Evolutionary conservation across 1,284 basidiomycete genomes (phyloP), one percentile per base, ranked within the genome.

Genomic region (Microbotryum intermedium): DNA sequence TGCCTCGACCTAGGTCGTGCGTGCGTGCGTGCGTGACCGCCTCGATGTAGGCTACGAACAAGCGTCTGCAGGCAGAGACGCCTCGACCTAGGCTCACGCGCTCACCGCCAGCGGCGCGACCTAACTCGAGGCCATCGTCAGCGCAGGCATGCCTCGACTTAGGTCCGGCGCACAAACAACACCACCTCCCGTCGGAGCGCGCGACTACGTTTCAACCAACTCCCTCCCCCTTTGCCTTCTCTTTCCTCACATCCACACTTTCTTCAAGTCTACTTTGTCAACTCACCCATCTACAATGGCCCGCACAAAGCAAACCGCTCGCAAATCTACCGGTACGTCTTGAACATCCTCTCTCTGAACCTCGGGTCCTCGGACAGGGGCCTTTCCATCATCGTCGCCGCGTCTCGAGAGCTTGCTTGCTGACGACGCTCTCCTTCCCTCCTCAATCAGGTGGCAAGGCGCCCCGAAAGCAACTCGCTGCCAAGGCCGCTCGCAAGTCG

Each of bases 291-390:
- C 30, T 47, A 59, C 60, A 71, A 75, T 75, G 74, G 74, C 74
- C 64, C 73, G 74, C 59, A 75, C 74, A 59, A 75, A 79, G 81
- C 82, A 83, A 79, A 83, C 82, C 71, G 82, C 82, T 63, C 81
- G 83, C 60, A 77, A 77, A 72, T 77, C 76, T 16, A 77, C 76
- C 60, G 76, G 76, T 82, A 16, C 1, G 34, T 39, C 34, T 39
- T 16, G n/a, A n/a, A 18, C 34, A 39, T 16, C 34, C 34, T 39
- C 34, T 18, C 34, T 16, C 18, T 4, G 34, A 10, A 69, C 75
- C 75, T 61, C 76, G 75, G 52, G 64, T 66, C 26, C 60, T 62
- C 25, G 43, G 62, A 71, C 83, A 83, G 76, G 34, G 34, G 34
- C 13, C 34, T 39, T 6, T 82, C 81, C 53, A 82, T 4, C 10